Evolutionary conservation across 768 basidiomycete species (phyloP).

Genomic region (Mycena alexandri): DNA sequence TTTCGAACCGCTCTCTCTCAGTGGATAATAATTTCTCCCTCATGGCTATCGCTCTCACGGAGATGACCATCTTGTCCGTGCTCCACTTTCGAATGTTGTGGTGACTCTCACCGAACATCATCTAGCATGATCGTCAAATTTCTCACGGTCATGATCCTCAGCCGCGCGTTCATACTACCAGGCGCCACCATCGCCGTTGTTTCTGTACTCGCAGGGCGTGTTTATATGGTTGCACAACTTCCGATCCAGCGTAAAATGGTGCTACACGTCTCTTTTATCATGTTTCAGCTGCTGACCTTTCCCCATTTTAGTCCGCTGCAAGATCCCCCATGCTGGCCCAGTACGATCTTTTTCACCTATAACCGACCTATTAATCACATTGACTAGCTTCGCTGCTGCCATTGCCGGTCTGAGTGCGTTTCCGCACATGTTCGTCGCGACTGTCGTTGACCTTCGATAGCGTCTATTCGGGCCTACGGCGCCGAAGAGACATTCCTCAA

Average conservation of each 20-base stretch:
- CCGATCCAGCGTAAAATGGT: conserved; percentile 70
- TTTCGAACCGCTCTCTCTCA: neutral
- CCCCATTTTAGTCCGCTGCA: conserved; percentile 29
- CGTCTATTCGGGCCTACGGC: conserved; percentile 66
- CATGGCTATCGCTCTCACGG: neutral
- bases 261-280: conserved; percentile 60
- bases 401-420: conserved; percentile 57
- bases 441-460: neutral
- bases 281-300: conserved; percentile 42
- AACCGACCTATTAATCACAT: no score
- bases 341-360: conserved; percentile 48
- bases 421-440: neutral
- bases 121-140: conserved; percentile 47
- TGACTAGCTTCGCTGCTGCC: conserved; percentile 57
- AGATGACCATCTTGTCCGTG: conserved; percentile 26
- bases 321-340: conserved; percentile 37
- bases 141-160: conserved; percentile 50
- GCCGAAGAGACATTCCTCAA: conserved; percentile 58
- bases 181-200: conserved; percentile 50
- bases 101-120: neutral
- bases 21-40: conserved; percentile 23
- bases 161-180: conserved; percentile 56
- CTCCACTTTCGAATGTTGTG: neutral
- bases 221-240: conserved; percentile 69
- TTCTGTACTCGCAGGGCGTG: conserved; percentile 58